phyloP scores from a whole-genome alignment of 75 land plant genomes.

The Cupressus sempervirens region DNA sequence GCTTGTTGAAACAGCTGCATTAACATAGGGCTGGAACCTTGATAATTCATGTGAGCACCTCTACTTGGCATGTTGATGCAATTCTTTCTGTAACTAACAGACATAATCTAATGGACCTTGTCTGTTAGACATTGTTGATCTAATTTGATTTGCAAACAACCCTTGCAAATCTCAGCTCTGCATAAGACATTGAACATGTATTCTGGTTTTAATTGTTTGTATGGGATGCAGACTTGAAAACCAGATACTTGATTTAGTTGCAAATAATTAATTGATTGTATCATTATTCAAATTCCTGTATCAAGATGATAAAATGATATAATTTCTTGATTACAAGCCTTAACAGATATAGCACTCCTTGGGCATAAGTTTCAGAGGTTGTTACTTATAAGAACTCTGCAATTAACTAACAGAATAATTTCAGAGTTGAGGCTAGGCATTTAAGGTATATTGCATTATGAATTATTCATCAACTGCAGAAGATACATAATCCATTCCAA shows the following conservation, averaged over 20 bases:
- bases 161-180: background rate
- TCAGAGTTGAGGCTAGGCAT: background rate
- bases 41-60: background rate
- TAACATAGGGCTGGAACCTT: background rate
- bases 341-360: background rate
- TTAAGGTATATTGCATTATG: background rate
- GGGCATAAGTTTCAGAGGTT: background rate
- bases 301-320: background rate
- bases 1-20: background rate
- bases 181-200: background rate
- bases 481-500: background rate
- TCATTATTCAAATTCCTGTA: background rate
- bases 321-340: background rate
- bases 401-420: background rate
- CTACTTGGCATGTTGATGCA: background rate
- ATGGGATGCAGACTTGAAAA: background rate
- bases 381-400: background rate
- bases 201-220: slow-evolving; percentile 1
- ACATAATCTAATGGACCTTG: background rate
- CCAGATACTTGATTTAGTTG: background rate
- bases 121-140: background rate
- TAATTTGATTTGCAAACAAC: slow-evolving; percentile 2
- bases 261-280: background rate
- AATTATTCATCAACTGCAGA: background rate
- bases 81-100: background rate